Evolutionary conservation across 108 stramenopile species (phyloP), one percentile per base, ranked within the genome.

Genomic region (Skeletonema potamos): DNA sequence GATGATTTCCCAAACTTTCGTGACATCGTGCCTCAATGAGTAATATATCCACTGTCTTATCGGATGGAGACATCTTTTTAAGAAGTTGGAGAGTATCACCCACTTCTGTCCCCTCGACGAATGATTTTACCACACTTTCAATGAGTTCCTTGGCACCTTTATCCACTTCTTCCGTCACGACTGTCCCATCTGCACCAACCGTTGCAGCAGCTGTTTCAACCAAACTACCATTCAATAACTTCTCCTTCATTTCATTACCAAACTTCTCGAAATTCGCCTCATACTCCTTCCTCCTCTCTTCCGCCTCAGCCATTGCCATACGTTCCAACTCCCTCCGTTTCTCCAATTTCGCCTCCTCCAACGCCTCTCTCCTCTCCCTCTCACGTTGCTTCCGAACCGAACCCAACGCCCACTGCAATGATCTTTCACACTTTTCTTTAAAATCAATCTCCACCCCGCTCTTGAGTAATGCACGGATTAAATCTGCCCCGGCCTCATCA

Each of bases 1-100:
- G 81, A 79, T 83, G 68, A 70, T 83, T 79, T 2, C 85, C 82
- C 66, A 71, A 30, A 62, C 80, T 72, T 66, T 86, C 82, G 44
- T 77, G 82, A 43, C 82, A 86, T 28, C 85, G 78, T 1, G 85
- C 85, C 63, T 86, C 82, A 22, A 86, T 86, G 62, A 86, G 78
- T 17, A 83, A 62, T 10, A 86, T 55, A 20, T 80, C 82, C 0
- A 68, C 75, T 33, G 72, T 62, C 48, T 86, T 86, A 62, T 83
- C 79, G 4, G 77, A 73, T 20, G 72, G 79, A 12, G 81, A 34
- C 26, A 83, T 61, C 56, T 81, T 86, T 43, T 70, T 81, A 10
- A 83, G 37, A 11, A 86, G 58, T 59, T 81, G 72, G 18, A 86
- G 46, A 0, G 76, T 71, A 11, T 83, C 79, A 30, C 55, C 73